Conservation (phyloP, 2,329 filamentous ascomycete genomes). For the Didymella exigua region DNA sequence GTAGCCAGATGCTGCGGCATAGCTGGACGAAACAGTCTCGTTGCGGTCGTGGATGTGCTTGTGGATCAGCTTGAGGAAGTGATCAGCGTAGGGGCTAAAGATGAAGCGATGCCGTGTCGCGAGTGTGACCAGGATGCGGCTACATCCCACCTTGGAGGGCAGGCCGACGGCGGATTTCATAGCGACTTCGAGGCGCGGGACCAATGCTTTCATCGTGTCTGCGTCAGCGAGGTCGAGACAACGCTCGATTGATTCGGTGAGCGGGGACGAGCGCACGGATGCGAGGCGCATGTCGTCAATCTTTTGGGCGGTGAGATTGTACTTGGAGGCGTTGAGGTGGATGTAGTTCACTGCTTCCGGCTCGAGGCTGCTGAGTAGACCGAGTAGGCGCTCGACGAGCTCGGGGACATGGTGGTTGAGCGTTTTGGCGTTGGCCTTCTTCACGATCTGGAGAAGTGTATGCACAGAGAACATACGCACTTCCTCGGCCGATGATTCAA, state of each 20-base stretch:
- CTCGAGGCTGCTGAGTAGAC: slow-evolving; percentile 84
- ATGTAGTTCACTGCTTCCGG: slow-evolving; percentile 89
- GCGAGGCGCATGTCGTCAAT: slow-evolving; percentile 86
- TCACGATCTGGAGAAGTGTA: slow-evolving; percentile 86
- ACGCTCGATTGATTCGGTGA: slow-evolving; percentile 90
- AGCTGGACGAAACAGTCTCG: slow-evolving; percentile 88
- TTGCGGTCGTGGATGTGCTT: slow-evolving; percentile 89
- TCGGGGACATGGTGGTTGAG: slow-evolving; percentile 80
- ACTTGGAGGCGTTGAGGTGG: slow-evolving; percentile 83
- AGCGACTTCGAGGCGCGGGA: slow-evolving; percentile 73
- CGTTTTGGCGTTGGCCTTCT: slow-evolving; percentile 77
- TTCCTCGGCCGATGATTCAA: slow-evolving; percentile 87
- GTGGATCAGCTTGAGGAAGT: slow-evolving; percentile 77
- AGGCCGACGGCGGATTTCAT: slow-evolving; percentile 88
- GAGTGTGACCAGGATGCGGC: slow-evolving; percentile 81
- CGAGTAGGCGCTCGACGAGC: slow-evolving; percentile 80
- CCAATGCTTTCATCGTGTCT: slow-evolving; percentile 74
- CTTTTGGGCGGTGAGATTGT: slow-evolving; percentile 83
- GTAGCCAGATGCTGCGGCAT: slow-evolving; percentile 86
- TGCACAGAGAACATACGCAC: slow-evolving; percentile 80
- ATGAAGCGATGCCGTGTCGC: slow-evolving; percentile 78
- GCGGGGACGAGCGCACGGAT: slow-evolving; percentile 81
- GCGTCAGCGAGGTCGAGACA: slow-evolving; percentile 84
- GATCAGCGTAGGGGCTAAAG: slow-evolving; percentile 75
- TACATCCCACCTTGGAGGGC: slow-evolving; percentile 91